These are phyloP conservation scores for Leptomonas pyrrhocoris DNA, from an alignment of 208 protist genomes.

Conservation along the genomic window DNA sequence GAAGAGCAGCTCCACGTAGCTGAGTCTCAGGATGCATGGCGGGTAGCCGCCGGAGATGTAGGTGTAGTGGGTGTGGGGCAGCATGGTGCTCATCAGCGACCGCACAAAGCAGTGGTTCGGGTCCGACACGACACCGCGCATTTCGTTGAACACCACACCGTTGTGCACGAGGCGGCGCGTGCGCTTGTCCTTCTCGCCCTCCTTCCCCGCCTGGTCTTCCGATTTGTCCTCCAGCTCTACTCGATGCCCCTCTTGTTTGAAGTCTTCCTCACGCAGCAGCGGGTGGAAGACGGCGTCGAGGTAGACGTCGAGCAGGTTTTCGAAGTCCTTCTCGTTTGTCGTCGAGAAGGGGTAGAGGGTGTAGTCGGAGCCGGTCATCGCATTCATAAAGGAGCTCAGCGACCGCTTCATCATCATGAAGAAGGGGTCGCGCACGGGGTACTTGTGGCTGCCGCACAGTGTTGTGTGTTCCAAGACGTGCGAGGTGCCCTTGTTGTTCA, in stretches of 20 bases:
- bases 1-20: slow-evolving; percentile 85
- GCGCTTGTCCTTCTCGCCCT: slow-evolving; percentile 9
- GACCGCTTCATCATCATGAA: slow-evolving; percentile 93
- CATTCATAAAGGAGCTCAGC: slow-evolving; percentile 93
- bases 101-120: slow-evolving; percentile 79
- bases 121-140: slow-evolving; percentile 92
- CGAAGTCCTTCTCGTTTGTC: slow-evolving; percentile 91
- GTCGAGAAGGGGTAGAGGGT: slow-evolving; percentile 95
- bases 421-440: slow-evolving; percentile 94
- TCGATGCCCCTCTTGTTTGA: slow-evolving; percentile 92
- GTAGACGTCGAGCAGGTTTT: slow-evolving; percentile 94
- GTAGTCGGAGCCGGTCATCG: slow-evolving; percentile 93
- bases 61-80: slow-evolving; percentile 90
- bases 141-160: slow-evolving; percentile 95
- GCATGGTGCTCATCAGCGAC: slow-evolving; percentile 70
- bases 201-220: slow-evolving; percentile 8
- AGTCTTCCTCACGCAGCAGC: slow-evolving; percentile 89
- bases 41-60: slow-evolving; percentile 92
- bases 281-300: slow-evolving; percentile 93
- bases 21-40: slow-evolving; percentile 81
- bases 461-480: slow-evolving; percentile 98
- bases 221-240: slow-evolving; percentile 71
- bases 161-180: slow-evolving; percentile 74
- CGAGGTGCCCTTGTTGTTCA: slow-evolving; percentile 94
- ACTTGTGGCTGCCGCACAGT: slow-evolving; percentile 96